Percentiles rank a stretch among this genome's conserved stretches.
Conservation (phyloP, 257 asterid species). For the Jacaranda copaia region DNA sequence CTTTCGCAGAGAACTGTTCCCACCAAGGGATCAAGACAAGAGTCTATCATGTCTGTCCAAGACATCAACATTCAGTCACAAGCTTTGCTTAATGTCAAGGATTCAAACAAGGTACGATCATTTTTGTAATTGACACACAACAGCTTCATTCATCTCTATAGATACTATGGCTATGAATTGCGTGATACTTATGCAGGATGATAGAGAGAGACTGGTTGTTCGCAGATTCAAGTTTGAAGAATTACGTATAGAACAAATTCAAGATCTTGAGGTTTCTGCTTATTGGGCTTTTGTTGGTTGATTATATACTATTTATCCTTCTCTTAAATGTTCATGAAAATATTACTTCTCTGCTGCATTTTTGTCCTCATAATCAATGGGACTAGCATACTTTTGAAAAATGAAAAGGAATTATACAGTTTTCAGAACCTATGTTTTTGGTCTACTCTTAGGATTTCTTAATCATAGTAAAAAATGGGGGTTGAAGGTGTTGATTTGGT, state of each 20-base stretch:
- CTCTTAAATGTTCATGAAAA: conserved; percentile 2
- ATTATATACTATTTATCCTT: conserved; percentile 13
- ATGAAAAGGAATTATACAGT: neutral
- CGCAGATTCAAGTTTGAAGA: conserved; percentile 96
- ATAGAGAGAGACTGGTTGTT: conserved; percentile 85
- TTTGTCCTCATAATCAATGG: conserved; percentile 10
- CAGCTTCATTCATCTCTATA: neutral
- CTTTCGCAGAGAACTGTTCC: conserved; percentile 66
- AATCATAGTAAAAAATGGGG: neutral
- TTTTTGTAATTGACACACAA: conserved; percentile 1
- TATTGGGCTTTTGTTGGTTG: conserved; percentile 23
- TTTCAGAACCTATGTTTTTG: conserved; percentile 25
- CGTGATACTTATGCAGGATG: conserved; percentile 73
- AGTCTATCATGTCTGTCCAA: conserved; percentile 75
- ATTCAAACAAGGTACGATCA: conserved; percentile 79
- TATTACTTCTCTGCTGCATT: neutral
- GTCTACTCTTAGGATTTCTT: neutral
- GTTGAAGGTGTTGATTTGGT: neutral
- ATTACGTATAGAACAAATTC: conserved; percentile 92
- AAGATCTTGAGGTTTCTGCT: conserved; percentile 90
- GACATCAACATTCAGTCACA: conserved; percentile 87
- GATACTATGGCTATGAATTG: conserved; percentile 22
- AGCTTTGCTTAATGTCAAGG: conserved; percentile 79
- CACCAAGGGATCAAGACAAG: conserved; percentile 83
- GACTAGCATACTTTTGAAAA: neutral